phyloP scores from a whole-genome alignment of 2,329 filamentous ascomycete genomes.

The Pestalotiopsis sp. region DNA sequence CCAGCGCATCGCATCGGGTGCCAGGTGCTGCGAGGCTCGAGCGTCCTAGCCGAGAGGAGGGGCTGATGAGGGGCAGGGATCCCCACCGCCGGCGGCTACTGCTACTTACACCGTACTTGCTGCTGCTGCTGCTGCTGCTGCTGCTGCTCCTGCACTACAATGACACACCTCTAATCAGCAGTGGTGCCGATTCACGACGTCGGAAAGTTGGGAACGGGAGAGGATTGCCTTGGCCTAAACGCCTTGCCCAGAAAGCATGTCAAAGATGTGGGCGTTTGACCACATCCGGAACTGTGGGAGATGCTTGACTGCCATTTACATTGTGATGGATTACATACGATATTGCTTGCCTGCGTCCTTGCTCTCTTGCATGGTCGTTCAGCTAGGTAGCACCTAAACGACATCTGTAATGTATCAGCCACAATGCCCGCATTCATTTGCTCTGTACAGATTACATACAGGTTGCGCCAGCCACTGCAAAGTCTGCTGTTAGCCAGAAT shows the following conservation, averaged over 20 bases:
- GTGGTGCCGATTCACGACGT: background rate
- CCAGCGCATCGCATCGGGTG: background rate
- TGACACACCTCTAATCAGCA: background rate
- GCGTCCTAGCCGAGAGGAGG: background rate
- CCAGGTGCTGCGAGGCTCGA: background rate
- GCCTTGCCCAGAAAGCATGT: background rate
- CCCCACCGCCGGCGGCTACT: background rate
- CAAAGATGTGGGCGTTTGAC: background rate
- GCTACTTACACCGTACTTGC: background rate
- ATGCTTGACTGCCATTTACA: background rate
- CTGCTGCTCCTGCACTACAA: background rate
- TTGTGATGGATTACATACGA: background rate
- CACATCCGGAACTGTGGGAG: background rate
- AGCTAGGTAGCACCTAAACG: background rate
- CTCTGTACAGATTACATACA: background rate
- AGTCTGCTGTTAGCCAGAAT: background rate
- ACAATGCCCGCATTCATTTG: background rate
- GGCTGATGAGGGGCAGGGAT: slow-evolving; percentile 6
- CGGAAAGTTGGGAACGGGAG: background rate
- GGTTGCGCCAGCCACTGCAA: background rate
- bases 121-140: background rate
- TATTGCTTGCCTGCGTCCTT: background rate
- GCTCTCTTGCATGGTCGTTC: no score
- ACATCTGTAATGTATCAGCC: background rate
- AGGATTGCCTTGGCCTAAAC: no score